Evolutionary conservation across 139 green algal genomes (phyloP).

Genomic region (Tetratostichococcus sp.): DNA sequence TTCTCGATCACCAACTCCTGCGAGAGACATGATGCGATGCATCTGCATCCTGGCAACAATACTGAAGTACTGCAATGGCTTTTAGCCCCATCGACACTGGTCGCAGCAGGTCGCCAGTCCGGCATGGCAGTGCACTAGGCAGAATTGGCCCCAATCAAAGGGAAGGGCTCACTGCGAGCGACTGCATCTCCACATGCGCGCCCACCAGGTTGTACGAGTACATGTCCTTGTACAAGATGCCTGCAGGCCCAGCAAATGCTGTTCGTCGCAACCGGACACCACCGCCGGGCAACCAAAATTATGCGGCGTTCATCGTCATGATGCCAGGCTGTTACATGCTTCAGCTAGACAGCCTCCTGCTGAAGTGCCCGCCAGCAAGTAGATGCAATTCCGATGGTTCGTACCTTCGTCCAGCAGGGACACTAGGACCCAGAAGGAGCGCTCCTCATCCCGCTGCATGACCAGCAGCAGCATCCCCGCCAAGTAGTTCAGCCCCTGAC

Average conservation of each 20-base stretch:
- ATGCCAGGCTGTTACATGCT: too few relatives aligned
- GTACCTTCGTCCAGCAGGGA: constrained; percentile 43
- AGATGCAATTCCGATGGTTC: too few relatives aligned
- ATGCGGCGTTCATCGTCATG: too few relatives aligned
- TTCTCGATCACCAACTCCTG: constrained; percentile 49
- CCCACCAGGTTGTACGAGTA: constrained; percentile 65
- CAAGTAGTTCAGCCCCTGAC: constrained; percentile 76
- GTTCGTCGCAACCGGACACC: too few relatives aligned
- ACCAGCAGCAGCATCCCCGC: constrained; percentile 72
- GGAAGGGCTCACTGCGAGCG: constrained; percentile 22
- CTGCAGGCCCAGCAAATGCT: too few relatives aligned
- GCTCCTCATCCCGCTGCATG: constrained; percentile 45
- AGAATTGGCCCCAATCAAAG: too few relatives aligned
- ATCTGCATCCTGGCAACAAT: background rate
- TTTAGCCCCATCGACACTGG: too few relatives aligned
- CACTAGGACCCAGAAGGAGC: constrained; percentile 53
- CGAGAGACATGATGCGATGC: constrained; percentile 6
- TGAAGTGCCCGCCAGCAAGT: too few relatives aligned
- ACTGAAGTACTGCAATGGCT: too few relatives aligned
- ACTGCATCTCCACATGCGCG: constrained; percentile 78
- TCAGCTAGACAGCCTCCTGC: too few relatives aligned
- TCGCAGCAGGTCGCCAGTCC: background rate
- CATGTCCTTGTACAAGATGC: constrained; percentile 67
- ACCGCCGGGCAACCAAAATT: too few relatives aligned
- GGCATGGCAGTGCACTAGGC: too few relatives aligned